Evolutionary conservation across 805 yeast genomes (phyloP), one percentile per base, ranked within the genome.

Genomic region (Vanderwaltozyma tropicalis): DNA sequence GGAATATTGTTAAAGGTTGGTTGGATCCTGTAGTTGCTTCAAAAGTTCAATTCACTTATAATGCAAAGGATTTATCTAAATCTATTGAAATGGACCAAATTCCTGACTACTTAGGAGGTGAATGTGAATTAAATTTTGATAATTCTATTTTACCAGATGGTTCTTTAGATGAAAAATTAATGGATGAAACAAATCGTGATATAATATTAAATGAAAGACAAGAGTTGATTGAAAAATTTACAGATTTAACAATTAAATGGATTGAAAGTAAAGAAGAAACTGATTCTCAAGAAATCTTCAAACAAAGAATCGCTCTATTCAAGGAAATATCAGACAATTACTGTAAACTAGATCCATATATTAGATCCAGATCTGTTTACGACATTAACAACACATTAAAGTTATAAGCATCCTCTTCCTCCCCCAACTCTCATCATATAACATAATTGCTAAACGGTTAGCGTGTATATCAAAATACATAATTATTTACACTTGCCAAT

Each of bases 1-100:
- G 97, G 96, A 81, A 80, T 49, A 73, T 88, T 48, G 77, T 89
- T 51, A 85, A 84, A 60, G 78, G 80, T 49, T 88, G 96, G 96
- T 67, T 88, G 39, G 96, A 89, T 56, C 96, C 96, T 5, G 95
- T 83, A 17, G 96, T 88, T 41, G 95, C 95, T 0, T 69, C 87
- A 20, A 88, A 88, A 62, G 83, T 89, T 50, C 72, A 74, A 35
- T 89, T 88, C 63, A 82, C 95, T 21, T 80, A 81, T 53, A 66
- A 66, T 45, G 57, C 64, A 20, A 71, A 75, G 40, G 96, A 88
- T 40, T 60, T 88, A 49, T 66, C 64, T 32, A 68, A 78, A 46
- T 73, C 65, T 55, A 74, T 88, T 31, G 76, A 72, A 34, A 55
- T 62, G 22, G 63, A 72, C 25, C 66, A 72, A 49, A 69, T 89